phyloP scores from a whole-genome alignment of 805 yeast genomes.

The Pichia occidentalis region DNA sequence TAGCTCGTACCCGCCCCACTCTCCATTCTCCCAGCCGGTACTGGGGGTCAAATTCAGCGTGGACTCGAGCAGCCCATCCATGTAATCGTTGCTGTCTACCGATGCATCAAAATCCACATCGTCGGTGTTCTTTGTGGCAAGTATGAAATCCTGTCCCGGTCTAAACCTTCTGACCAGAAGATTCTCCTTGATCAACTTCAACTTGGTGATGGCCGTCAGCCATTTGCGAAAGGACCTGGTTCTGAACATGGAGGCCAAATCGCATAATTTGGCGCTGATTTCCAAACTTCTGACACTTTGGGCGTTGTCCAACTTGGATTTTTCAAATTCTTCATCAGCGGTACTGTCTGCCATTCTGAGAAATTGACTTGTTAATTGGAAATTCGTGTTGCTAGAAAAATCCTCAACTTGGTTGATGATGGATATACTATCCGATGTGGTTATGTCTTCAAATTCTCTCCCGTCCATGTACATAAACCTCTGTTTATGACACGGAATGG shows the following conservation, averaged over 20 bases:
- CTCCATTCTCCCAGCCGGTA: constrained; percentile 81
- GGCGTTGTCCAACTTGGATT: constrained; percentile 12
- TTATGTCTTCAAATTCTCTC: constrained; percentile 30
- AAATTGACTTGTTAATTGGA: constrained; percentile 26
- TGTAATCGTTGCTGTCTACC: constrained; percentile 19
- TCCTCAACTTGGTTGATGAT: constrained; percentile 20
- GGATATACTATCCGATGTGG: constrained; percentile 29
- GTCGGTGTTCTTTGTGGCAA: constrained; percentile 57
- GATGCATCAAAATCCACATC: constrained; percentile 26
- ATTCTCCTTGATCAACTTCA: constrained; percentile 59
- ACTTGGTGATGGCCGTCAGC: constrained; percentile 54
- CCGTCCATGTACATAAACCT: constrained; percentile 81
- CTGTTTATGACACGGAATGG: constrained; percentile 92
- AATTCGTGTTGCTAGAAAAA: constrained; percentile 51
- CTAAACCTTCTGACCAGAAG: constrained; percentile 78
- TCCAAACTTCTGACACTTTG: constrained; percentile 14
- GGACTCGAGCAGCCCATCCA: constrained; percentile 63
- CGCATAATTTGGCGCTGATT: constrained; percentile 37
- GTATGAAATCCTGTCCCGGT: constrained; percentile 89
- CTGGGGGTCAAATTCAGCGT: constrained; percentile 79
- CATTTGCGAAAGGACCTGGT: constrained; percentile 63
- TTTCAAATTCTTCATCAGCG: constrained; percentile 5
- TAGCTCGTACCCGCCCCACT: constrained; percentile 89
- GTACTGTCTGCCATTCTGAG: constrained; percentile 15
- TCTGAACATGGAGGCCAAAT: constrained; percentile 51